Evolutionary conservation across 306 rosid species (phyloP).

Genomic region (Ochetophila trinervis): DNA sequence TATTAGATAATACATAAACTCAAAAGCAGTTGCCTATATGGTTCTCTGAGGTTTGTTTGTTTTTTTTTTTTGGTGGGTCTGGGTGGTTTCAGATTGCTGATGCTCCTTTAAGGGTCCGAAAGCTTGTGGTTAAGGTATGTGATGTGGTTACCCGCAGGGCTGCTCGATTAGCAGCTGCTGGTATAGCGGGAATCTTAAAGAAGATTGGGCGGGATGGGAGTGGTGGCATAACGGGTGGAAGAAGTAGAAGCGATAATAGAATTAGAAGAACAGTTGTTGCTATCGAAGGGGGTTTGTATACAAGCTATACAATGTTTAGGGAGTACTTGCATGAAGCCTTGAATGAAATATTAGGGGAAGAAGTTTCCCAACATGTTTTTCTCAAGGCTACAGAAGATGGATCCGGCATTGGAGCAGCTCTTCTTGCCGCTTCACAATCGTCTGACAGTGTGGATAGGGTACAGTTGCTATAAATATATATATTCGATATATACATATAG

Average conservation of each 20-base stretch:
- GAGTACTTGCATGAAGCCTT: slow-evolving; percentile 78
- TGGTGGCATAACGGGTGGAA: slow-evolving; percentile 73
- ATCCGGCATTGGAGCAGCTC: slow-evolving; percentile 79
- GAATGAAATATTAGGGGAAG: slow-evolving; percentile 75
- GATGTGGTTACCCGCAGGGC: slow-evolving; percentile 84
- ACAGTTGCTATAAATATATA: slow-evolving; percentile 56
- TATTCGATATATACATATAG: slow-evolving; percentile 48
- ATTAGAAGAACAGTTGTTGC: slow-evolving; percentile 75
- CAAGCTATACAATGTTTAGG: slow-evolving; percentile 61
- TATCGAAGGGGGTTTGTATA: slow-evolving; percentile 74
- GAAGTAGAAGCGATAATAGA: slow-evolving; percentile 55
- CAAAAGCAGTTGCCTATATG: background rate
- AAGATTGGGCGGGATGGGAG: slow-evolving; percentile 90
- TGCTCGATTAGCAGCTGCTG: slow-evolving; percentile 87
- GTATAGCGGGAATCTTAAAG: slow-evolving; percentile 81
- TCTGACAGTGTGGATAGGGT: slow-evolving; percentile 63
- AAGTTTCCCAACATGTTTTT: slow-evolving; percentile 65
- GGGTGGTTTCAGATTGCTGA: slow-evolving; percentile 55
- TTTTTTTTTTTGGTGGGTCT: slow-evolving; percentile 8
- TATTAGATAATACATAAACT: background rate
- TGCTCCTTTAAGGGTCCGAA: slow-evolving; percentile 63
- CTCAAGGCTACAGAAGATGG: slow-evolving; percentile 83
- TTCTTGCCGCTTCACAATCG: slow-evolving; percentile 79
- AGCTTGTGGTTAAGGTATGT: slow-evolving; percentile 68
- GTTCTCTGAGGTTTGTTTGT: slow-evolving; percentile 8